Evolutionary conservation across 345 rosid species (phyloP).

Genomic region (Bretschneidera sinensis): DNA sequence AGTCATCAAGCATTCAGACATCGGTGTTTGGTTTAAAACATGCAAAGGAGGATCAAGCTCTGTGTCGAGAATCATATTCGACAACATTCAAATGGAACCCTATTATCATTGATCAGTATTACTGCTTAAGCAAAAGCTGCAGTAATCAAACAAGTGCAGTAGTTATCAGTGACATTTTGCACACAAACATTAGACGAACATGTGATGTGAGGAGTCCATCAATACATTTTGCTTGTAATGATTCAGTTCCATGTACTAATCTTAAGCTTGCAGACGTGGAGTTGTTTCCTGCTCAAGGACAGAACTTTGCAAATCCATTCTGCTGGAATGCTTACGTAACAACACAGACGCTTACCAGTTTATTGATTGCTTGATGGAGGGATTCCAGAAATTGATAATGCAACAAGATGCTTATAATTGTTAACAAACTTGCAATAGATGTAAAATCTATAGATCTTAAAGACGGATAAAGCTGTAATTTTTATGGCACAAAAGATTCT

Average conservation of each 20-base stretch:
- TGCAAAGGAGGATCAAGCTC: conserved; percentile 94
- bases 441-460: too few relatives aligned
- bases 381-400: conserved; percentile 21
- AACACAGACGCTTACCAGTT: conserved; percentile 34
- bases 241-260: conserved; percentile 72
- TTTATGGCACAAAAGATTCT: too few relatives aligned
- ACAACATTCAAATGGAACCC: conserved; percentile 74
- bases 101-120: conserved; percentile 79
- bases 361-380: conserved; percentile 50
- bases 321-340: conserved; percentile 90
- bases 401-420: conserved; percentile 9
- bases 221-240: conserved; percentile 74
- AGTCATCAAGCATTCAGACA: conserved; percentile 51
- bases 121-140: conserved; percentile 66
- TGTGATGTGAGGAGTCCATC: conserved; percentile 69
- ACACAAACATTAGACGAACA: conserved; percentile 71
- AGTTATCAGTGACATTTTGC: conserved; percentile 43
- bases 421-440: conserved; percentile 12
- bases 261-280: conserved; percentile 52
- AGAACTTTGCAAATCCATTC: conserved; percentile 35
- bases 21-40: conserved; percentile 83
- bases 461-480: too few relatives aligned
- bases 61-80: conserved; percentile 62
- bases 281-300: conserved; percentile 59
- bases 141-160: conserved; percentile 70